Evolutionary conservation across 148 eudicot genomes (phyloP).

Genomic region (Cornus suecica): DNA sequence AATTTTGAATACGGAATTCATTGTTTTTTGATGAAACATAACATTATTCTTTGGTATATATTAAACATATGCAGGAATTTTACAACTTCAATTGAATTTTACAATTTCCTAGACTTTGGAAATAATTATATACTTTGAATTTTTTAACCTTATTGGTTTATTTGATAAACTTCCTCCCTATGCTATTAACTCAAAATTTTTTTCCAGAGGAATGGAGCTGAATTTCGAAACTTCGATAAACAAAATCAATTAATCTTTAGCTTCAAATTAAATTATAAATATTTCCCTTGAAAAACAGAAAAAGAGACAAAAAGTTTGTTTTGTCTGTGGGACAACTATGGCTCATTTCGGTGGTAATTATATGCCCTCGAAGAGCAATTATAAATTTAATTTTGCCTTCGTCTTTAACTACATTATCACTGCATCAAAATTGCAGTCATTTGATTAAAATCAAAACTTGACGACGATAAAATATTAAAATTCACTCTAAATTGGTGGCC

Average conservation of each 20-base stretch:
- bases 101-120: not conserved
- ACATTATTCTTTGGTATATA: not conserved
- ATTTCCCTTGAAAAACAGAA: not conserved
- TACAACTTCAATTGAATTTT: not conserved
- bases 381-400: not conserved
- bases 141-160: not conserved
- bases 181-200: too few species aligned
- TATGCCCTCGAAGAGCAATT: too few species aligned
- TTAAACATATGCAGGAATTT: not conserved
- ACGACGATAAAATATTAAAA: not conserved
- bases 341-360: not conserved
- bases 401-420: not conserved
- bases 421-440: too few species aligned
- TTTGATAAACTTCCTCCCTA: not conserved
- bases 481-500: too few species aligned
- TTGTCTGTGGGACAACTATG: not conserved
- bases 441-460: slow-evolving; percentile 4
- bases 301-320: not conserved
- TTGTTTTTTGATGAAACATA: not conserved
- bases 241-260: too few species aligned
- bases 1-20: not conserved
- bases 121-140: not conserved
- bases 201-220: too few species aligned
- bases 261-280: too few species aligned
- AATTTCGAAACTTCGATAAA: too few species aligned